These are phyloP conservation scores for Metarhizium rileyi DNA, from an alignment of 2,329 filamentous ascomycete species.

Conservation along the genomic window DNA sequence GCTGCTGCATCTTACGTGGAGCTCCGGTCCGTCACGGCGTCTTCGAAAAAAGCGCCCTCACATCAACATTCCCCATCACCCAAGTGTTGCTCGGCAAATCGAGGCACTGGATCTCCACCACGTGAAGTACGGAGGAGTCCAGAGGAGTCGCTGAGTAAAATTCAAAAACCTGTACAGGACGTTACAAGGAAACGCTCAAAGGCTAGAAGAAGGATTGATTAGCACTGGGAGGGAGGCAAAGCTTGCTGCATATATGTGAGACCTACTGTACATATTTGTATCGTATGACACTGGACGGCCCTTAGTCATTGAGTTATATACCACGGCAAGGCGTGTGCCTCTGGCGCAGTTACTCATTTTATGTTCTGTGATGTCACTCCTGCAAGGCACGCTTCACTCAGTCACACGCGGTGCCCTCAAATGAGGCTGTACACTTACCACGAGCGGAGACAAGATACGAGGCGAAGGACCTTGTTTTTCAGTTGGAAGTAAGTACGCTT, in stretches of 20 bases:
- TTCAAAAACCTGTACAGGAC: slow-evolving; percentile 38
- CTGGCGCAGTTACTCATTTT: not conserved
- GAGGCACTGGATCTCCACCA: slow-evolving; percentile 14
- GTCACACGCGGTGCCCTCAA: not conserved
- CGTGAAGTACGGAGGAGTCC: slow-evolving; percentile 33
- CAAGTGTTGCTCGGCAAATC: slow-evolving; percentile 21
- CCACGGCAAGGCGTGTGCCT: not conserved
- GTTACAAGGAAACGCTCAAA: slow-evolving; percentile 29
- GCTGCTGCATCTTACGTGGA: slow-evolving; percentile 27
- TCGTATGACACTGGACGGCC: slow-evolving; percentile 20
- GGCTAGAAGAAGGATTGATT: slow-evolving; percentile 30
- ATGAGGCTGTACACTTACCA: not conserved
- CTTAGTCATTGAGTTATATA: not conserved
- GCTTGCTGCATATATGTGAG: slow-evolving; percentile 30
- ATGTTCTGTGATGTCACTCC: not conserved
- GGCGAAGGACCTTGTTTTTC: not conserved
- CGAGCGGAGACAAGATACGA: not conserved
- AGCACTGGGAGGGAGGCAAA: slow-evolving; percentile 19
- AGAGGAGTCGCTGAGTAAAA: slow-evolving; percentile 34
- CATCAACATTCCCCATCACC: slow-evolving; percentile 25
- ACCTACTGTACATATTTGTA: slow-evolving; percentile 27
- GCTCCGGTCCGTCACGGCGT: slow-evolving; percentile 20
- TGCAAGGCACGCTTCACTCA: not conserved
- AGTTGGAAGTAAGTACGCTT: not conserved
- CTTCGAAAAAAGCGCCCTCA: slow-evolving; percentile 21